phyloP scores from a whole-genome alignment of 768 basidiomycete genomes.

The Amyloporia xantha region DNA sequence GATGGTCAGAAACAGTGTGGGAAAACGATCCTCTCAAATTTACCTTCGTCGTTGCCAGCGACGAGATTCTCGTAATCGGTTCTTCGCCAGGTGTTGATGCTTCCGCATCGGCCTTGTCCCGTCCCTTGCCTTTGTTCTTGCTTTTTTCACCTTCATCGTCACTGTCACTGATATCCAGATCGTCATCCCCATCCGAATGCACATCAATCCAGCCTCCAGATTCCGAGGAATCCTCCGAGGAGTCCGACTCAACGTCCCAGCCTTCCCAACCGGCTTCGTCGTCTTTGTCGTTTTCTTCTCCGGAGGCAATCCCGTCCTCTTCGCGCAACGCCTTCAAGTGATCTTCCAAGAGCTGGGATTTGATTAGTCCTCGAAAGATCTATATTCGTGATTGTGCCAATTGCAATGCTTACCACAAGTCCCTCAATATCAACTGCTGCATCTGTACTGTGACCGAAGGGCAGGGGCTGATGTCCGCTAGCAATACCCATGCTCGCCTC shows the following conservation, averaged over 20 bases:
- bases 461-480: slow-evolving; percentile 58
- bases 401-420: slow-evolving; percentile 52
- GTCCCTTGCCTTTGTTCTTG: slow-evolving; percentile 16
- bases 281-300: slow-evolving; percentile 47
- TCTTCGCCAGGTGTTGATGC: slow-evolving; percentile 32
- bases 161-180: slow-evolving; percentile 79
- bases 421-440: slow-evolving; percentile 87
- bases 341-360: slow-evolving; percentile 77
- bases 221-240: slow-evolving; percentile 45
- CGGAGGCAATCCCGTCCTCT: slow-evolving; percentile 45
- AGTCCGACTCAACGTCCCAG: slow-evolving; percentile 83
- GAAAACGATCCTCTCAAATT: slow-evolving; percentile 1
- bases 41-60: slow-evolving; percentile 78
- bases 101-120: slow-evolving; percentile 50
- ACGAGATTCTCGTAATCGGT: slow-evolving; percentile 40
- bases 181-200: slow-evolving; percentile 54
- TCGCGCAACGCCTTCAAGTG: slow-evolving; percentile 69
- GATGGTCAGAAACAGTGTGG: background rate
- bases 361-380: background rate
- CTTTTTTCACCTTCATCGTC: slow-evolving; percentile 55
- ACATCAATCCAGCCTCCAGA: slow-evolving; percentile 80
- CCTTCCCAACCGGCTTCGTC: slow-evolving; percentile 75
- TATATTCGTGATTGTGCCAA: background rate
- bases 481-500: slow-evolving; percentile 74
- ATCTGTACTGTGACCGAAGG: slow-evolving; percentile 74